Percentiles rank a stretch among this genome's conserved stretches.
Conservation (phyloP, 2,329 filamentous ascomycete genomes). For the Aspergillus fischeri region DNA sequence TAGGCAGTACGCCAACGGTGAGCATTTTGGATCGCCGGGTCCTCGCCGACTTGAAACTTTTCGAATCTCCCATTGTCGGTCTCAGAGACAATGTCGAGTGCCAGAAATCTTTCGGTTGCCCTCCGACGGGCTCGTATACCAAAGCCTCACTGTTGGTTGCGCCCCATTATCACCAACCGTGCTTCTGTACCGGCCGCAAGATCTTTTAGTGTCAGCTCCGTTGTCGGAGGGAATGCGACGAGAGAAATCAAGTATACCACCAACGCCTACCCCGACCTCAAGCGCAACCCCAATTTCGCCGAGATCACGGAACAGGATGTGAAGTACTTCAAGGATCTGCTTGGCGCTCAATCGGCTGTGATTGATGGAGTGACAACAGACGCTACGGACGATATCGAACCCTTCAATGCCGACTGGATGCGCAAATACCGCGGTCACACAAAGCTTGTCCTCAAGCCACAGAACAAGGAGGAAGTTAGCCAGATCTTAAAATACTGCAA, state of each 20-base stretch:
- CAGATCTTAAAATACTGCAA: conserved; percentile 93
- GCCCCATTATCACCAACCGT: conserved; percentile 18
- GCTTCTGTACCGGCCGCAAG: conserved; percentile 19
- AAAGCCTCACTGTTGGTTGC: conserved; percentile 22
- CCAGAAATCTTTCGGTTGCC: conserved; percentile 27
- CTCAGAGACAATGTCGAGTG: conserved; percentile 25
- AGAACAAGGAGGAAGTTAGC: conserved; percentile 82
- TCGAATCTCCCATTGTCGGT: not conserved
- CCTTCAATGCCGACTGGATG: conserved; percentile 99
- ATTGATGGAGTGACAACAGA: conserved; percentile 77
- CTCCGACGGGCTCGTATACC: conserved; percentile 32
- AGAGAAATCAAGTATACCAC: conserved; percentile 68
- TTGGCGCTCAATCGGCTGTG: conserved; percentile 73
- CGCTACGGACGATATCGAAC: conserved; percentile 74
- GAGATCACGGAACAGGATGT: conserved; percentile 74
- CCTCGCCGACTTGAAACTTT: not conserved
- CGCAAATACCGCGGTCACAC: conserved; percentile 93
- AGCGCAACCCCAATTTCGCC: conserved; percentile 70
- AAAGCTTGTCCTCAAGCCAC: conserved; percentile 80
- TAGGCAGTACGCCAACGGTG: not conserved
- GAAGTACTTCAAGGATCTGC: conserved; percentile 71
- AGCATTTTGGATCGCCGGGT: conserved; percentile 10
- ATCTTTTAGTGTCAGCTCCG: conserved; percentile 28
- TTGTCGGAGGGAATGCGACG: conserved; percentile 20
- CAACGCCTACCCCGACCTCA: conserved; percentile 73